Evolutionary conservation across 1,139 yeast genomes (phyloP).

Genomic region (Pichia sp.): DNA sequence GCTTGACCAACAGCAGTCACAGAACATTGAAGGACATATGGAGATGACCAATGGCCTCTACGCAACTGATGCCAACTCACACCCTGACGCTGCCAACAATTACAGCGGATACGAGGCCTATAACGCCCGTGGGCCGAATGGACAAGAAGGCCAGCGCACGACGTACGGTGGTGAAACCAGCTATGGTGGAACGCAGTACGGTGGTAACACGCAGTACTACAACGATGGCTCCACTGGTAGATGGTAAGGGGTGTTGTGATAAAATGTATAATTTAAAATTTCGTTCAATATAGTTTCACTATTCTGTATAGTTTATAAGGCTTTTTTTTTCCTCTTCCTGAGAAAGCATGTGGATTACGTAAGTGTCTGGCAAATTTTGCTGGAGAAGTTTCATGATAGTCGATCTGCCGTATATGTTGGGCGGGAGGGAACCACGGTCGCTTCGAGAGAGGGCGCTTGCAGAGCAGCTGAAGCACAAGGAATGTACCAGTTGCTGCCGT

Average conservation of each 20-base stretch:
- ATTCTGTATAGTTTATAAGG: not conserved
- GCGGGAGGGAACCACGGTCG: not conserved
- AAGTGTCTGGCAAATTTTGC: not conserved
- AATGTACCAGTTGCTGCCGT: not conserved
- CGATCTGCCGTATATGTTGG: not conserved
- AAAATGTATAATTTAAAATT: not conserved
- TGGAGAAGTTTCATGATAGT: not conserved
- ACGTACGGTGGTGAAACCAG: conserved; percentile 21
- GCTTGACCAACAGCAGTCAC: conserved; percentile 36
- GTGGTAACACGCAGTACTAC: conserved; percentile 27
- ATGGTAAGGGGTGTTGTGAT: conserved; percentile 23
- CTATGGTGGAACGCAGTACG: conserved; percentile 21
- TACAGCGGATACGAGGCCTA: not conserved
- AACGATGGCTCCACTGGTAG: conserved; percentile 34
- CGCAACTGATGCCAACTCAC: conserved; percentile 40
- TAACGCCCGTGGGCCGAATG: not conserved
- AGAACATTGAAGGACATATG: conserved; percentile 27
- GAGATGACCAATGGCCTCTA: conserved; percentile 41
- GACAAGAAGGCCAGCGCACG: conserved; percentile 15
- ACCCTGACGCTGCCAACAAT: conserved; percentile 1
- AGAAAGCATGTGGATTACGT: no score
- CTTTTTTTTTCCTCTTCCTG: no score
- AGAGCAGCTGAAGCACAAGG: no score
- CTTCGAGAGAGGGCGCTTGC: no score
- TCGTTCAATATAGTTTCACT: not conserved